Evolutionary conservation across 108 stramenopile genomes (phyloP).

Genomic region (Nitzschia sp.): DNA sequence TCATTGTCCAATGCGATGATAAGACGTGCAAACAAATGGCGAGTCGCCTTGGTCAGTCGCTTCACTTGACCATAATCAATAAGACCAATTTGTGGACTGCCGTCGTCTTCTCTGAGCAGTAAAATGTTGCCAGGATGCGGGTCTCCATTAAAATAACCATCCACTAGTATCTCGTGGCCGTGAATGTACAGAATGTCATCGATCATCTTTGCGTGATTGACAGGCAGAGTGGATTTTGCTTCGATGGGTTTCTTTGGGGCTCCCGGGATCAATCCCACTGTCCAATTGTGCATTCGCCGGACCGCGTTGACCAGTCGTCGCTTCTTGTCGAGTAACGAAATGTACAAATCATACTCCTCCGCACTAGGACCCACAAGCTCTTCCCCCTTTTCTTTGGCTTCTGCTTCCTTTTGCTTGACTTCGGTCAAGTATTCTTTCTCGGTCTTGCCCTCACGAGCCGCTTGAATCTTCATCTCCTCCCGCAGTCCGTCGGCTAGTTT

Average conservation of each 20-base stretch:
- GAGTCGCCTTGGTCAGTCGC: constrained; percentile 57
- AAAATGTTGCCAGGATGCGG: constrained; percentile 77
- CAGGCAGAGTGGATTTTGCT: constrained; percentile 54
- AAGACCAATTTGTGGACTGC: constrained; percentile 68
- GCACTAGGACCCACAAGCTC: constrained; percentile 63
- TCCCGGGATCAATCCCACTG: constrained; percentile 68
- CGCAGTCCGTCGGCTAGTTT: constrained; percentile 73
- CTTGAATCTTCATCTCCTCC: constrained; percentile 56
- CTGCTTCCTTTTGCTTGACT: constrained; percentile 42
- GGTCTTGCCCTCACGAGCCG: constrained; percentile 45
- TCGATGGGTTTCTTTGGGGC: constrained; percentile 37
- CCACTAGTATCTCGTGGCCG: constrained; percentile 72
- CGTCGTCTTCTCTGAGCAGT: constrained; percentile 63
- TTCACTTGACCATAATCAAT: constrained; percentile 91
- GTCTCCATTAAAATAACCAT: constrained; percentile 80
- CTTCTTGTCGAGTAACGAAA: constrained; percentile 53
- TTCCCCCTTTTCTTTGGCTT: constrained; percentile 45
- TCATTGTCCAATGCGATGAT: constrained; percentile 78
- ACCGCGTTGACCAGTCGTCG: constrained; percentile 48
- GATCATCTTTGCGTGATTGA: constrained; percentile 84
- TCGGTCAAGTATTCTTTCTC: constrained; percentile 41
- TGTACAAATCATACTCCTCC: constrained; percentile 58
- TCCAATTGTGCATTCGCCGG: constrained; percentile 53
- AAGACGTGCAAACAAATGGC: constrained; percentile 67
- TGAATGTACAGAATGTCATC: constrained; percentile 77